Evolutionary conservation across 805 yeast genomes (phyloP).

Genomic region (Yamadazyma ubonensis): DNA sequence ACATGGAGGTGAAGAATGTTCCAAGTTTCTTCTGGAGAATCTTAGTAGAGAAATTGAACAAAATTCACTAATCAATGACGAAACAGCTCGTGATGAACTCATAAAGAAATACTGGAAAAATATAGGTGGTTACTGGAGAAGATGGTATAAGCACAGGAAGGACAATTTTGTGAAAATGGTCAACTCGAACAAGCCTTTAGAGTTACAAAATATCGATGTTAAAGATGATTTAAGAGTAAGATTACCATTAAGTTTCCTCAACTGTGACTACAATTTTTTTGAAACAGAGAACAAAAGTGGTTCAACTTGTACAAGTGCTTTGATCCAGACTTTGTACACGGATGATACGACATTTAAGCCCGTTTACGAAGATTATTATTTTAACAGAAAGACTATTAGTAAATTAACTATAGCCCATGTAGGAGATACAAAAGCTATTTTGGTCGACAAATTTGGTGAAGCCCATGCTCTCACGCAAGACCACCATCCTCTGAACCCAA

Average conservation of each 20-base stretch:
- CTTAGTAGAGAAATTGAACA: constrained; percentile 55
- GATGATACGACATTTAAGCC: constrained; percentile 28
- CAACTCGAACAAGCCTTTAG: constrained; percentile 18
- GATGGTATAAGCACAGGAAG: constrained; percentile 56
- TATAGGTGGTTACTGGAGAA: constrained; percentile 84
- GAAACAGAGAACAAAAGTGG: constrained; percentile 49
- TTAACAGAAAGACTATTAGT: constrained; percentile 65
- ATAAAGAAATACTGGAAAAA: constrained; percentile 53
- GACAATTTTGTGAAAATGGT: constrained; percentile 28
- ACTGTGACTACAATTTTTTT: constrained; percentile 63
- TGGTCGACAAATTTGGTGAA: constrained; percentile 78
- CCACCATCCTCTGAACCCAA: constrained; percentile 85
- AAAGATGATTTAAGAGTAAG: constrained; percentile 60
- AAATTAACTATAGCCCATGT: constrained; percentile 81
- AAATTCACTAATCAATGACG: constrained; percentile 30
- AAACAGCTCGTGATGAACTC: constrained; percentile 39
- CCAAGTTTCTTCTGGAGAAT: constrained; percentile 54
- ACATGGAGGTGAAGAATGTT: constrained; percentile 85
- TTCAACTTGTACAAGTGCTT: constrained; percentile 70
- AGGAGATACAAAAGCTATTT: constrained; percentile 85
- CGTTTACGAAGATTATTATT: constrained; percentile 44
- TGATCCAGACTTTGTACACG: constrained; percentile 49
- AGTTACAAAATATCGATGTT: constrained; percentile 14
- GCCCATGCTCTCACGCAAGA: constrained; percentile 76
- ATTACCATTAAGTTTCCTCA: constrained; percentile 61